Percentiles rank a stretch among this genome's conserved stretches.
These are phyloP conservation scores for Sclerotinia subarctica DNA, from an alignment of 2,329 filamentous ascomycete species.

Conservation along the genomic window DNA sequence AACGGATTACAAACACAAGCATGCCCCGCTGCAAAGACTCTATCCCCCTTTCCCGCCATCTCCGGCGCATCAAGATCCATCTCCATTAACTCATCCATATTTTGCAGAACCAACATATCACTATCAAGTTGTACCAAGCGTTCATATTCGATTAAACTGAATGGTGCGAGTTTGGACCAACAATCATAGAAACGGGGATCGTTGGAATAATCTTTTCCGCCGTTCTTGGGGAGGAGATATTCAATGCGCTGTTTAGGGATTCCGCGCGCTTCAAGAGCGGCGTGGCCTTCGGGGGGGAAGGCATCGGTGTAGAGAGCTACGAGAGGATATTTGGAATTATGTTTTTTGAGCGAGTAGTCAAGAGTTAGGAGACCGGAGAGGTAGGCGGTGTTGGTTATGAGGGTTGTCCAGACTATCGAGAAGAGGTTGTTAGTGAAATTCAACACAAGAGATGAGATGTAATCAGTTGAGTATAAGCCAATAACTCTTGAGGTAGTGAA, in stretches of 20 bases:
- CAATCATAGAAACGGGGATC: constrained; percentile 86
- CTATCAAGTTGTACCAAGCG: constrained; percentile 81
- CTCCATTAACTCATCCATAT: constrained; percentile 95
- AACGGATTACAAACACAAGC: constrained; percentile 86
- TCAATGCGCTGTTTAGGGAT: constrained; percentile 69
- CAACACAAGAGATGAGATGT: no score
- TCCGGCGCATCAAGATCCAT: constrained; percentile 62
- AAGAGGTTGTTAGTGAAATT: neutral
- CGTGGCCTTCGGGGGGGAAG: constrained; percentile 66
- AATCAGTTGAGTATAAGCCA: constrained; percentile 20
- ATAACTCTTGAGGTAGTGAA: neutral
- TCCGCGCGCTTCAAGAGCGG: constrained; percentile 63
- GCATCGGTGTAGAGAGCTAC: constrained; percentile 79
- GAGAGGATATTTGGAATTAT: constrained; percentile 68
- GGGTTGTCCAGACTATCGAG: constrained; percentile 73
- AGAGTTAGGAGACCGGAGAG: constrained; percentile 80
- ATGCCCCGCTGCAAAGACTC: constrained; percentile 78
- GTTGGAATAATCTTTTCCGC: constrained; percentile 61
- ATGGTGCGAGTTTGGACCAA: constrained; percentile 83
- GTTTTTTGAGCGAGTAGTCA: constrained; percentile 67
- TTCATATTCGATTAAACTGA: constrained; percentile 71
- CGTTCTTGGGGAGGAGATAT: constrained; percentile 66
- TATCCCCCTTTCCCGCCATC: constrained; percentile 48
- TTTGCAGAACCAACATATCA: constrained; percentile 78
- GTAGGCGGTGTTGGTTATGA: constrained; percentile 83